Evolutionary conservation across 345 rosid genomes (phyloP).

Genomic region (Eutrema heterophyllum): DNA sequence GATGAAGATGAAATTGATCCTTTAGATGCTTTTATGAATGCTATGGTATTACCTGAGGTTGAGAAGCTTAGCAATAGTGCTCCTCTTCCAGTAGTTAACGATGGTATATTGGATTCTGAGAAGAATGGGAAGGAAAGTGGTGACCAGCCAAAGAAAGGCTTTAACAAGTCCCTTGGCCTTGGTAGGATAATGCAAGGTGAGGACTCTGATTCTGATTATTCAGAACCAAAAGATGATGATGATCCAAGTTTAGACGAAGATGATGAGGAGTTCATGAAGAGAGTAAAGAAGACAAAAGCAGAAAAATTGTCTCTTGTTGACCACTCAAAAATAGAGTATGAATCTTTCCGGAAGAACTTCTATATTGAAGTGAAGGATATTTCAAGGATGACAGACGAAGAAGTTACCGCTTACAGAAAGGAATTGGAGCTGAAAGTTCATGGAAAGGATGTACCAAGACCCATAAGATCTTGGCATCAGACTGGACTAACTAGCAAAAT

Average conservation of each 20-base stretch:
- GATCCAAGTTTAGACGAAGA: conserved; percentile 74
- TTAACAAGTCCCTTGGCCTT: conserved; percentile 67
- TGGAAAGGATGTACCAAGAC: conserved; percentile 94
- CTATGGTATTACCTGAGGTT: conserved; percentile 90
- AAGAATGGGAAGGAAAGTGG: conserved; percentile 39
- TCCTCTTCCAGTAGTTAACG: conserved; percentile 30
- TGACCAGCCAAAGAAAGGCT: conserved; percentile 49
- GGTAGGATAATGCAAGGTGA: conserved; percentile 98
- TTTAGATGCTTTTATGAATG: conserved; percentile 91
- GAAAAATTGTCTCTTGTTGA: conserved; percentile 89
- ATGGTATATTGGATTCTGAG: conserved; percentile 29
- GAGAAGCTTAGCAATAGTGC: conserved; percentile 55
- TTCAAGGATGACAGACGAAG: conserved; percentile 72
- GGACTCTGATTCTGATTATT: conserved; percentile 82
- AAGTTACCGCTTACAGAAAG: conserved; percentile 75
- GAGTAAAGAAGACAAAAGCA: conserved; percentile 97
- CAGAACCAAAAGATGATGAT: conserved; percentile 57
- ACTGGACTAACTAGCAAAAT: conserved; percentile 83
- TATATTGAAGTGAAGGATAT: conserved; percentile 90
- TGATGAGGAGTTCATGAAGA: conserved; percentile 94
- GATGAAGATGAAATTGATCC: conserved; percentile 91
- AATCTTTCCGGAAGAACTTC: conserved; percentile 76
- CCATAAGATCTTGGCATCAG: conserved; percentile 91
- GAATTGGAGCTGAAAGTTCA: conserved; percentile 84
- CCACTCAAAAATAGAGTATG: conserved; percentile 85